phyloP scores from a whole-genome alignment of 2,329 filamentous ascomycete species.

The Arthroderma sp. region DNA sequence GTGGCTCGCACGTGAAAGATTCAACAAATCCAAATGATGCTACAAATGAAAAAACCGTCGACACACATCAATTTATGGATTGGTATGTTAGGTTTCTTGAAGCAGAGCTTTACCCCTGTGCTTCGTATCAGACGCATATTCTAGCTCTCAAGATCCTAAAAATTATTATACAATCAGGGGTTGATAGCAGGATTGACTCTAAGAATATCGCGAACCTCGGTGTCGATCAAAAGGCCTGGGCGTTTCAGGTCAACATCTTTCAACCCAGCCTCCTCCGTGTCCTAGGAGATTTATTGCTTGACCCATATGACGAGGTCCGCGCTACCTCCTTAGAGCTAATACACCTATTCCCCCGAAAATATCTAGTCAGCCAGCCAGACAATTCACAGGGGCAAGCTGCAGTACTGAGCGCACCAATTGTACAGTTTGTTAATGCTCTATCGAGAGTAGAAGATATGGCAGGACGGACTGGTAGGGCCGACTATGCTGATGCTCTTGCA shows the following conservation, averaged over 20 bases:
- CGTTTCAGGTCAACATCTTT: slow-evolving; percentile 34
- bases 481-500: slow-evolving; percentile 85
- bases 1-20: slow-evolving; percentile 30
- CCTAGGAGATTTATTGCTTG: slow-evolving; percentile 66
- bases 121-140: slow-evolving; percentile 82
- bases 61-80: slow-evolving; percentile 41
- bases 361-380: slow-evolving; percentile 10
- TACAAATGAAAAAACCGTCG: background rate
- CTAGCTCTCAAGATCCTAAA: slow-evolving; percentile 60
- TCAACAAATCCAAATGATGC: background rate
- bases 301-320: slow-evolving; percentile 88
- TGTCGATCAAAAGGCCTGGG: slow-evolving; percentile 37
- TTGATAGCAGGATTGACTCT: slow-evolving; percentile 39
- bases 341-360: slow-evolving; percentile 21
- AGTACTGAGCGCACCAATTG: background rate
- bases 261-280: slow-evolving; percentile 32
- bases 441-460: slow-evolving; percentile 25
- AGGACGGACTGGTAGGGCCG: slow-evolving; percentile 60
- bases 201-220: slow-evolving; percentile 34
- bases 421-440: slow-evolving; percentile 20
- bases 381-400: background rate
- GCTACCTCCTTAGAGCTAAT: slow-evolving; percentile 38
- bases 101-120: slow-evolving; percentile 61
- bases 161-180: slow-evolving; percentile 54
- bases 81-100: slow-evolving; percentile 65